phyloP scores from a whole-genome alignment of 1,284 basidiomycete genomes.

The Tremellales sp. region DNA sequence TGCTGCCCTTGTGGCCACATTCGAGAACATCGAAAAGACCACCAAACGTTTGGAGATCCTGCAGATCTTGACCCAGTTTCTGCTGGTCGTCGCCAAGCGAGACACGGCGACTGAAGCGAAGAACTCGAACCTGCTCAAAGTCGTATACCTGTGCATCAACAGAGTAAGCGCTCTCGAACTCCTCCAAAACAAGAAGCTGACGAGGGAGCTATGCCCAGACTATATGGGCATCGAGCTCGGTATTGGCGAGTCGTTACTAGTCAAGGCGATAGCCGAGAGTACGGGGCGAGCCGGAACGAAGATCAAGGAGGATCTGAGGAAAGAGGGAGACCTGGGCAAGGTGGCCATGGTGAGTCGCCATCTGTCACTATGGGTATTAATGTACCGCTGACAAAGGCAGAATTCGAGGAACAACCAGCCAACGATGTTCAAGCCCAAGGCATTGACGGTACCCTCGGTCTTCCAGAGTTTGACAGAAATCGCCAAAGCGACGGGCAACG shows the following conservation, averaged over 20 bases:
- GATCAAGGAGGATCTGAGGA: conserved; percentile 89
- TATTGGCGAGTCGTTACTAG: conserved; percentile 88
- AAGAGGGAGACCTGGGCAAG: conserved; percentile 89
- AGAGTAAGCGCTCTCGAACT: conserved; percentile 56
- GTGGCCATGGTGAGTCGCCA: conserved; percentile 73
- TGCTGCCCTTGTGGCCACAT: conserved; percentile 81
- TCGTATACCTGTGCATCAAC: conserved; percentile 96
- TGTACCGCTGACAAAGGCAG: conserved; percentile 49
- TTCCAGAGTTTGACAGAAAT: conserved; percentile 84
- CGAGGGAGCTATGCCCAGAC: conserved; percentile 77
- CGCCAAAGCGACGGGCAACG: conserved; percentile 74
- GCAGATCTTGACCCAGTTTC: conserved; percentile 78
- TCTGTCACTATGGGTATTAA: not conserved
- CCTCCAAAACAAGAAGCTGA: not conserved
- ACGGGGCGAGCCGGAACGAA: conserved; percentile 78
- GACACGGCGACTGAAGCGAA: conserved; percentile 40
- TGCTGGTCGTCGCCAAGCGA: conserved; percentile 79
- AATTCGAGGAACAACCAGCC: conserved; percentile 91
- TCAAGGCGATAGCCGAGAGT: conserved; percentile 93
- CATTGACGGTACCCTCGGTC: conserved; percentile 80
- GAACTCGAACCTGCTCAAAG: conserved; percentile 70
- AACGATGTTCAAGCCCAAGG: conserved; percentile 90
- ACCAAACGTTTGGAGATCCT: conserved; percentile 95
- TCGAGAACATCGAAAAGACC: conserved; percentile 86
- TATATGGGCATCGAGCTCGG: conserved; percentile 95